Conservation (phyloP, 169 alveolate species). For the Plasmodium malariae region DNA sequence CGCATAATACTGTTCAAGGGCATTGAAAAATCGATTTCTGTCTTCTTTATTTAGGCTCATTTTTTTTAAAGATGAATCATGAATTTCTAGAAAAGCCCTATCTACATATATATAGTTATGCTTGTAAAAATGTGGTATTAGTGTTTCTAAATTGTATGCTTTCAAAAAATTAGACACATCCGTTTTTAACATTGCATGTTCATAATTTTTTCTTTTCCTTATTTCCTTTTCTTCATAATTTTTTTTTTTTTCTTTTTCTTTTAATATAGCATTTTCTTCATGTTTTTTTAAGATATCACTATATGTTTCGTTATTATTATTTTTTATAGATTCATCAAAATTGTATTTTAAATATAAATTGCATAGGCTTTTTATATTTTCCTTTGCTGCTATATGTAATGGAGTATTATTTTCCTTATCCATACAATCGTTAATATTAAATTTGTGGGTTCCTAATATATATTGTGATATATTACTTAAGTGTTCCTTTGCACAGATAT, state of each 20-base stretch:
- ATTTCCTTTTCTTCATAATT: conserved; percentile 70
- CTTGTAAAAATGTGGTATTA: conserved; percentile 49
- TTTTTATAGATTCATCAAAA: conserved; percentile 55
- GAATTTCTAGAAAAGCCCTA: conserved; percentile 36
- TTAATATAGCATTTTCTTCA: conserved; percentile 41
- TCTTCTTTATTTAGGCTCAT: conserved; percentile 60
- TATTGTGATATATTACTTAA: conserved; percentile 57
- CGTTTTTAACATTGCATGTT: conserved; percentile 67
- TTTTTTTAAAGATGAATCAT: conserved; percentile 46
- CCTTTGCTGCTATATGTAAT: conserved; percentile 76
- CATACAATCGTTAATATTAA: conserved; percentile 59
- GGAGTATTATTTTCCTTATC: conserved; percentile 71
- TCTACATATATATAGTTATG: conserved; percentile 71
- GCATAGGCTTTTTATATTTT: conserved; percentile 48
- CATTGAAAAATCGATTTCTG: conserved; percentile 22
- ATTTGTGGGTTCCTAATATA: conserved; percentile 58
- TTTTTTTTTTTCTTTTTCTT: conserved; percentile 68
- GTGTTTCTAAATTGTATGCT: conserved; percentile 34
- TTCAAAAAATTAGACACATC: conserved; percentile 73
- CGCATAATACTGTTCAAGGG: conserved; percentile 25
- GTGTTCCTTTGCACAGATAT: conserved; percentile 75
- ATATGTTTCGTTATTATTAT: conserved; percentile 73
- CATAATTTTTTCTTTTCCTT: conserved; percentile 54
- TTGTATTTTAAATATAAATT: conserved; percentile 53
- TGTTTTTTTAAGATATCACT: conserved; percentile 66